Conservation (phyloP, 768 basidiomycete species). For the Lactarius sanguifluus region DNA sequence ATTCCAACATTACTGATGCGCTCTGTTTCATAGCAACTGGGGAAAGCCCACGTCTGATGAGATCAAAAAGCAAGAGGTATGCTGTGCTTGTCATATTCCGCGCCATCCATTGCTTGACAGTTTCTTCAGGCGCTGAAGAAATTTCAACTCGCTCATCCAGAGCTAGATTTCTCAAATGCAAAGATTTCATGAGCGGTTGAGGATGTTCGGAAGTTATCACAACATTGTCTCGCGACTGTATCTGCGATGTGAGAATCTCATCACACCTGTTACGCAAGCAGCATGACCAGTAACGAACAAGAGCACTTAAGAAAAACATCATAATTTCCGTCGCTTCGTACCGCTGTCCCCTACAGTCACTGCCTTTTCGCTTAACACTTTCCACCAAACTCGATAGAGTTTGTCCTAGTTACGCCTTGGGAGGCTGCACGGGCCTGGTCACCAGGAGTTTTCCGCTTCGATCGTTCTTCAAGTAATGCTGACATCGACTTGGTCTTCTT, state of each 20-base stretch:
- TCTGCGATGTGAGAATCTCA: conserved; percentile 6
- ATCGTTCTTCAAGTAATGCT: conserved; percentile 80
- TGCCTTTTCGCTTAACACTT: conserved; percentile 84
- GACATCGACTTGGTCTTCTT: conserved; percentile 92
- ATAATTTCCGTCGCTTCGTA: conserved; percentile 39
- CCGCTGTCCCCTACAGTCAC: conserved; percentile 31
- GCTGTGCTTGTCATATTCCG: not conserved
- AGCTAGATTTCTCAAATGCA: conserved; percentile 91
- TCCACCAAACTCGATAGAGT: conserved; percentile 71
- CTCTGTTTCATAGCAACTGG: conserved; percentile 68
- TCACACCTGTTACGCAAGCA: conserved; percentile 2
- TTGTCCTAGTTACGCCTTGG: conserved; percentile 13
- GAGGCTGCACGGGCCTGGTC: conserved; percentile 7
- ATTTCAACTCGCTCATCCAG: conserved; percentile 88
- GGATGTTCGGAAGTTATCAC: not conserved
- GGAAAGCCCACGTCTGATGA: conserved; percentile 96
- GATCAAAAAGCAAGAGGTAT: conserved; percentile 85
- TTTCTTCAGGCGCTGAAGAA: conserved; percentile 69
- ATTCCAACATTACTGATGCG: conserved; percentile 15
- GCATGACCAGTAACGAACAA: not conserved
- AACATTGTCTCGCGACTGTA: conserved; percentile 2
- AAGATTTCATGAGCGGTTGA: conserved; percentile 62
- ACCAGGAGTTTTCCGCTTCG: conserved; percentile 48
- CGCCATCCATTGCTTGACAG: conserved; percentile 9
- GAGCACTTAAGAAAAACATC: not conserved